A percentile compares a stretch with the other conserved stretches of the same genome.
Conservation (phyloP, 495 filamentous ascomycete species). For the Aspergillus bertholletiae region DNA sequence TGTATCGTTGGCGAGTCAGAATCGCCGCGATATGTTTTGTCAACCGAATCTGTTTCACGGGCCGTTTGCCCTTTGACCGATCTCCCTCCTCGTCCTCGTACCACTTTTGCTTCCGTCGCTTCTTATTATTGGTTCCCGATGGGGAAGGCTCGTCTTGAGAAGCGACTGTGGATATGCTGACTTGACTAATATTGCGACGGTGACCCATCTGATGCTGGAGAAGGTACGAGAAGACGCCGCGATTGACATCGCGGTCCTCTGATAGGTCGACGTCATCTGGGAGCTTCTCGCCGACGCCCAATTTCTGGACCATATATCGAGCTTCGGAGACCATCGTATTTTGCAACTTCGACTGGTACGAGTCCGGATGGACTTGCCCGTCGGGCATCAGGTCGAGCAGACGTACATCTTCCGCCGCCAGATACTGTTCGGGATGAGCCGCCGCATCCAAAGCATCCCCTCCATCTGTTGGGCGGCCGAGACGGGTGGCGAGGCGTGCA, state of each 20-base stretch:
- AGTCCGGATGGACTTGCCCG: conserved; percentile 17
- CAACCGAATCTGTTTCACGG: conserved; percentile 42
- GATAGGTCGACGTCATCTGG: not conserved
- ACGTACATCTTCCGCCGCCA: conserved; percentile 26
- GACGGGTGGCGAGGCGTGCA: not conserved
- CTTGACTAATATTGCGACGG: conserved; percentile 7
- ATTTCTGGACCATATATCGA: conserved; percentile 18
- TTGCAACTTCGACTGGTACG: conserved; percentile 7
- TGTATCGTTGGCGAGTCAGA: conserved; percentile 73
- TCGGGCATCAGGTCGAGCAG: conserved; percentile 9
- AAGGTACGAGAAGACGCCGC: conserved; percentile 1
- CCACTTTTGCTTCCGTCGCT: conserved; percentile 36
- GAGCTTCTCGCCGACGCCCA: conserved; percentile 15
- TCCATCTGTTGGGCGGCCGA: conserved; percentile 9
- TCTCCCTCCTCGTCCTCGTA: conserved; percentile 19
- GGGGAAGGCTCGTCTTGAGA: conserved; percentile 11
- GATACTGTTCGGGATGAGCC: conserved; percentile 25
- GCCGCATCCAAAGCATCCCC: conserved; percentile 21
- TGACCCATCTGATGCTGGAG: not conserved
- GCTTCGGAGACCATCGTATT: conserved; percentile 22
- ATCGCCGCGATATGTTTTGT: conserved; percentile 80
- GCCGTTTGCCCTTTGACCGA: conserved; percentile 8
- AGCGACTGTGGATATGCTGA: conserved; percentile 10
- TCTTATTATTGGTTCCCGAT: conserved; percentile 11
- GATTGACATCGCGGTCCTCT: conserved; percentile 13